Evolutionary conservation across 805 yeast species (phyloP).

Genomic region (Scheffersomyces lignosus): DNA sequence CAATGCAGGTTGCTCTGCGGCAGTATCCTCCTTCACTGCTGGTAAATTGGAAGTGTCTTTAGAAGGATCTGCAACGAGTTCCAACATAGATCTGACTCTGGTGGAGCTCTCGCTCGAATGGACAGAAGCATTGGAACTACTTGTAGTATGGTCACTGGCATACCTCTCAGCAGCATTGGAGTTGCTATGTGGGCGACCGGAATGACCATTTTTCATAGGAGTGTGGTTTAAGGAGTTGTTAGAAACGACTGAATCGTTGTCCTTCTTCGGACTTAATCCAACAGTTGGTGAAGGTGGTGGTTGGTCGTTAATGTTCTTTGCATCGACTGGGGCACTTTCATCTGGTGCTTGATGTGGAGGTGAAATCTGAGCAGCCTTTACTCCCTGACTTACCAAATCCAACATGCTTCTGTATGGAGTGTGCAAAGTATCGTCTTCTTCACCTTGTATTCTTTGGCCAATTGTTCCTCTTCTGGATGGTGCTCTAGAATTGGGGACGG

Average conservation of each 20-base stretch:
- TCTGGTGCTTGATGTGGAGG: neutral
- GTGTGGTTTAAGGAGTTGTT: neutral
- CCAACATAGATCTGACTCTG: constrained; percentile 6
- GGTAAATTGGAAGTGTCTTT: constrained; percentile 1
- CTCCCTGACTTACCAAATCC: constrained; percentile 20
- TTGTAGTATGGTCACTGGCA: constrained; percentile 5
- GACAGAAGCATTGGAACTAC: constrained; percentile 17
- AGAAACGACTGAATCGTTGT: constrained; percentile 1
- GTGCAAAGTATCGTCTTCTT: constrained; percentile 17
- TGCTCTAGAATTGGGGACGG: constrained; percentile 23
- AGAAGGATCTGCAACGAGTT: constrained; percentile 1
- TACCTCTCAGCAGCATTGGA: constrained; percentile 1
- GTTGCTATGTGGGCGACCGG: neutral
- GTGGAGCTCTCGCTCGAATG: constrained; percentile 14
- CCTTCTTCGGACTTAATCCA: neutral
- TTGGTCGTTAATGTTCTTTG: neutral
- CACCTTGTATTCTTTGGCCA: constrained; percentile 9
- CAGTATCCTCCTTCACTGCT: constrained; percentile 1
- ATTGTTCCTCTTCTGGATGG: constrained; percentile 35
- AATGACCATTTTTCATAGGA: neutral
- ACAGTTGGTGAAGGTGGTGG: neutral
- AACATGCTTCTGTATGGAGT: constrained; percentile 41
- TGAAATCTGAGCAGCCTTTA: neutral
- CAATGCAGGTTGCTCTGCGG: neutral
- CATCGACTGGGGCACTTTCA: neutral